Evolutionary conservation across 495 filamentous ascomycete genomes (phyloP).

Genomic region (Aspergillus sparsus): DNA sequence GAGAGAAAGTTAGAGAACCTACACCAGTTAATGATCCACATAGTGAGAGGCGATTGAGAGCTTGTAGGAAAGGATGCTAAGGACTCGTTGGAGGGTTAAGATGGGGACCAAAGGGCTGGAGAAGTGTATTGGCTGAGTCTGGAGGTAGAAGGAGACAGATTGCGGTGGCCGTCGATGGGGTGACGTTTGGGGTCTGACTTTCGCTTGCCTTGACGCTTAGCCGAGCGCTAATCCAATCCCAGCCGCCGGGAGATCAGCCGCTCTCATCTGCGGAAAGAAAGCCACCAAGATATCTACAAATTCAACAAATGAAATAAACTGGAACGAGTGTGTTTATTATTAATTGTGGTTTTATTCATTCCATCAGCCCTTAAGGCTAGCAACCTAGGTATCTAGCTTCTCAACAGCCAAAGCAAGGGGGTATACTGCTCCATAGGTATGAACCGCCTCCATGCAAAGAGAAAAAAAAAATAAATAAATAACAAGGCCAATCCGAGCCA

Average conservation of each 20-base stretch:
- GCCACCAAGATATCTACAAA: no score
- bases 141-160: slow-evolving; percentile 39
- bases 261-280: neutral
- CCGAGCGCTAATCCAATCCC: slow-evolving; percentile 23
- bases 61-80: slow-evolving; percentile 8
- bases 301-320: neutral
- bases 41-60: slow-evolving; percentile 45
- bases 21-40: slow-evolving; percentile 99
- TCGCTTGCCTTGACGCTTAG: slow-evolving; percentile 18
- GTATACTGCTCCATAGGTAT: slow-evolving; percentile 33
- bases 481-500: slow-evolving; percentile 22
- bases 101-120: slow-evolving; percentile 12
- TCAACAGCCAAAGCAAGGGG: slow-evolving; percentile 39
- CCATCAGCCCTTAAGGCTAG: slow-evolving; percentile 13
- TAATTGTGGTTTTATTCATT: slow-evolving; percentile 11
- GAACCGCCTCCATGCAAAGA: slow-evolving; percentile 43
- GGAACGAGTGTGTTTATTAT: neutral
- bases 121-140: slow-evolving; percentile 8
- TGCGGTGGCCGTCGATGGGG: slow-evolving; percentile 23
- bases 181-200: slow-evolving; percentile 26
- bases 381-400: slow-evolving; percentile 30
- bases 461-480: neutral
- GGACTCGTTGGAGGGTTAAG: neutral
- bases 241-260: slow-evolving; percentile 20
- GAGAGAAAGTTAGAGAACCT: slow-evolving; percentile 42